Conservation (phyloP, 371 early-diverging fungal genomes). For the Mucor mucedo region DNA sequence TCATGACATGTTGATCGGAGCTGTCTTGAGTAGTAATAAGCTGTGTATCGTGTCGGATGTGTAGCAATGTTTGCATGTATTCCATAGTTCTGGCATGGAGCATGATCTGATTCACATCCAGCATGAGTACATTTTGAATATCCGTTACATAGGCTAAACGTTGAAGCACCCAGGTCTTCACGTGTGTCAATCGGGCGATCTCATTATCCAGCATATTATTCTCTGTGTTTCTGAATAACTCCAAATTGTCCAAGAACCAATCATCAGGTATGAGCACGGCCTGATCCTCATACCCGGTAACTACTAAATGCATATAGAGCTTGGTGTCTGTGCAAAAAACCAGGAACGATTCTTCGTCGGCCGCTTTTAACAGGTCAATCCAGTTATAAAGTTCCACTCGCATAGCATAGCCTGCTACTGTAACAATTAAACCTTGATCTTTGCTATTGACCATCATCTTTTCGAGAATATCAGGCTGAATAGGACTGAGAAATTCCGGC, state of each 20-base stretch:
- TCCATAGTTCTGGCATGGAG: constrained; percentile 20
- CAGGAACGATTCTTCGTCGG: constrained; percentile 16
- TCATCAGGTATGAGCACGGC: constrained; percentile 21
- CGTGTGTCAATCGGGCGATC: constrained; percentile 7
- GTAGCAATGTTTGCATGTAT: constrained; percentile 23
- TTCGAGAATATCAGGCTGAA: constrained; percentile 20
- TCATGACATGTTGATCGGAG: constrained; percentile 6
- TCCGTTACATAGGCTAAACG: constrained; percentile 12
- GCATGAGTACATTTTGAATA: constrained; percentile 8
- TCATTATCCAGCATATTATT: background rate
- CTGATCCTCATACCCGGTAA: constrained; percentile 23
- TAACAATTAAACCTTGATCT: constrained; percentile 7
- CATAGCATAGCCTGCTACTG: constrained; percentile 20
- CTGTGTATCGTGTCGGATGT: constrained; percentile 23
- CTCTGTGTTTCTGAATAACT: constrained; percentile 1
- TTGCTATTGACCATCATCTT: constrained; percentile 12
- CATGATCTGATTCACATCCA: constrained; percentile 27
- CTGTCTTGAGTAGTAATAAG: constrained; percentile 24
- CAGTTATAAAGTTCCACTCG: constrained; percentile 30
- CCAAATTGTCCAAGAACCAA: constrained; percentile 12
- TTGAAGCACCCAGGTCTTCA: constrained; percentile 27
- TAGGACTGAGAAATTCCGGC: constrained; percentile 19
- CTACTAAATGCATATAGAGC: constrained; percentile 24
- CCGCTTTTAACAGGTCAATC: constrained; percentile 18
- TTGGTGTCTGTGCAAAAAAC: constrained; percentile 21